phyloP scores from a whole-genome alignment of 768 basidiomycete genomes.

The Pulveroboletus sp. region DNA sequence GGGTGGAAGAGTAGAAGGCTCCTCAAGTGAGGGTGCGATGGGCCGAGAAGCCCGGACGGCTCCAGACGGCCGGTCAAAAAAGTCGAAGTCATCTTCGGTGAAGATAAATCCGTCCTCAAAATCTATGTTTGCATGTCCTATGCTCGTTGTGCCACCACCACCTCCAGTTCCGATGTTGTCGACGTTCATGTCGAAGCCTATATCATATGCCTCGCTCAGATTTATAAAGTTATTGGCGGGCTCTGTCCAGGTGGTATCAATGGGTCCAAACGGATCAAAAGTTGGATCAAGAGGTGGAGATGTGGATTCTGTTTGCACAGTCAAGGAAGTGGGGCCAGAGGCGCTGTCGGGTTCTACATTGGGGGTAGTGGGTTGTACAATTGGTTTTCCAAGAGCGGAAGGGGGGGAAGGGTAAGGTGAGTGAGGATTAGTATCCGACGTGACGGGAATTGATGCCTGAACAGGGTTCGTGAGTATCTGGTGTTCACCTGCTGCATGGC shows the following conservation, averaged over 20 bases:
- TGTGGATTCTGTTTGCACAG: slow-evolving; percentile 16
- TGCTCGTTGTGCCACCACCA: slow-evolving; percentile 18
- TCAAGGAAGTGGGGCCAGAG: slow-evolving; percentile 6
- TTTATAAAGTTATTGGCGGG: slow-evolving; percentile 33
- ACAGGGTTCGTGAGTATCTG: slow-evolving; percentile 15
- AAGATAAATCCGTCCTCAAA: slow-evolving; percentile 54
- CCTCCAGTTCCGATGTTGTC: slow-evolving; percentile 33
- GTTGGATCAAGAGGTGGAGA: slow-evolving; percentile 21
- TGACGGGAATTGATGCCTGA: slow-evolving; percentile 8
- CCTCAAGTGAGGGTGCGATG: slow-evolving; percentile 14
- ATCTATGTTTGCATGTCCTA: slow-evolving; percentile 36
- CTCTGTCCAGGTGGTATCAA: slow-evolving; percentile 40
- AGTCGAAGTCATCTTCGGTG: slow-evolving; percentile 87
- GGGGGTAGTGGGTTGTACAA: slow-evolving; percentile 1
- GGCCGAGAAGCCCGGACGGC: slow-evolving; percentile 20
- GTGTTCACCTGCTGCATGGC: slow-evolving; percentile 13
- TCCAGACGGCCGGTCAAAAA: slow-evolving; percentile 63
- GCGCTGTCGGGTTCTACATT: slow-evolving; percentile 23
- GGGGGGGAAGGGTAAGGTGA: slow-evolving; percentile 57
- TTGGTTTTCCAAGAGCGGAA: slow-evolving; percentile 34
- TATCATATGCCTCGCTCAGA: slow-evolving; percentile 35
- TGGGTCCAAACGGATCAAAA: slow-evolving; percentile 43
- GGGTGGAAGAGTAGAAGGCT: slow-evolving; percentile 29
- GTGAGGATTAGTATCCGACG: slow-evolving; percentile 20
- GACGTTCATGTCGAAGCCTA: slow-evolving; percentile 46